Base-by-base conservation (phyloP, 139 green algal species). In the Pycnococcus provasolii region DNA sequence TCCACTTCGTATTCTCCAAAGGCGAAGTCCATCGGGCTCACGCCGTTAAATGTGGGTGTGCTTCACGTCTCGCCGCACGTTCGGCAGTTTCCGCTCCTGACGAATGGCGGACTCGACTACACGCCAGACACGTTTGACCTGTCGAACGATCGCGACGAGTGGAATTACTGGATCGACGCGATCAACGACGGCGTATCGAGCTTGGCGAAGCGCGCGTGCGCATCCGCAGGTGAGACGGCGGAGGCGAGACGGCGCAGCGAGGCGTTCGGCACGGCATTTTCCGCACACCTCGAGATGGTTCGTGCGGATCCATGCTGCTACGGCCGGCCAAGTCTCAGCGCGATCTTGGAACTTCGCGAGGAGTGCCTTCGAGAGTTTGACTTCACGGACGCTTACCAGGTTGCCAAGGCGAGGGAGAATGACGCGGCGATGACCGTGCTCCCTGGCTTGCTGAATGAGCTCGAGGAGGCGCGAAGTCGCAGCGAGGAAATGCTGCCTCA, bases 331-430 rank as follows among this genome's bases (percentile, higher is more conserved):
- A 88, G 88, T 9, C 82, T 99, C 51, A 80, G 83, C 0, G 89
- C 95, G 53, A 73, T 99, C 68, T 89, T 99, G 77, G 90, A 96
- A 74, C 87, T 97, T 84, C 72, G 93, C 0, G 93, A 99, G 73
- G 89, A 98, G 76, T 97, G 90, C 78, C 79, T 99, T 64, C 75
- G 92, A 1, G 92, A 97, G 75, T 96, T 96, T 78, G 81, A 84
- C 3, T 99, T 99, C 79, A 72, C 68, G 1, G 93, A 99, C 62
- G 88, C 92, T 4, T 98, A 99, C 82, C 80, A 77, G 75, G 81
- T 58, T 9, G 72, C 72, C 47, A 77, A 77, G 59, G 41, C 73
- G 45, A 66, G 81, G 2, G 93, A 98, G 75, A 96, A 95, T 72
- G 72, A 75, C 4, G 86, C 88, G 26, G 91, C 90, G 2, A 70